These are phyloP conservation scores for Penicillium sp. DNA, from an alignment of 2,329 filamentous ascomycete species.

Conservation along the genomic window DNA sequence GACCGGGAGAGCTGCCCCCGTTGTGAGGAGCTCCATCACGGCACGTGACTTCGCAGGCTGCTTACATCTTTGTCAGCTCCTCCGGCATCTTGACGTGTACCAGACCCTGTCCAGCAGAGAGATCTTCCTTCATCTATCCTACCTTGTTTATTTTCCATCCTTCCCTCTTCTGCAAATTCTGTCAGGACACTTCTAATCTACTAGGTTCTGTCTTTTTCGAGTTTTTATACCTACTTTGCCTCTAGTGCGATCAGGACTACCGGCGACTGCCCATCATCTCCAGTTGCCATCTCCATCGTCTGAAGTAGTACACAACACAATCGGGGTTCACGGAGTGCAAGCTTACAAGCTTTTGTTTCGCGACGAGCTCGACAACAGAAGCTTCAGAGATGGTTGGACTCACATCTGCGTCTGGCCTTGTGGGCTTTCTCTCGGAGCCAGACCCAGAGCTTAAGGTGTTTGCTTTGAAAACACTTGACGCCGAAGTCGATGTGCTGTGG, in stretches of 20 bases:
- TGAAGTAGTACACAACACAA: neutral
- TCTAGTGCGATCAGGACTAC: slow-evolving; percentile 5
- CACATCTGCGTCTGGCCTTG: slow-evolving; percentile 87
- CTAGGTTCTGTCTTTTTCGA: neutral
- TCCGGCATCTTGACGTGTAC: slow-evolving; percentile 29
- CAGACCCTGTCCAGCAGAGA: slow-evolving; percentile 18
- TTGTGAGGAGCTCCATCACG: neutral
- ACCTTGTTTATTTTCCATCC: slow-evolving; percentile 15
- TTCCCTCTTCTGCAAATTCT: neutral
- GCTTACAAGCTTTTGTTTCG: neutral
- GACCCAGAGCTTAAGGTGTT: slow-evolving; percentile 93
- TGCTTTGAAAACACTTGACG: slow-evolving; percentile 89
- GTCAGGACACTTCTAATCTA: neutral
- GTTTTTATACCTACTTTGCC: neutral
- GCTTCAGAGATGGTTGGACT: slow-evolving; percentile 72
- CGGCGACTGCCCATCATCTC: neutral
- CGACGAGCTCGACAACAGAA: slow-evolving; percentile 10
- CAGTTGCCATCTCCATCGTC: slow-evolving; percentile 3
- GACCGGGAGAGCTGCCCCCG: neutral
- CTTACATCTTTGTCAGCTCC: slow-evolving; percentile 22
- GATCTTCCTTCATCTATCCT: slow-evolving; percentile 19
- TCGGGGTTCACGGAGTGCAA: neutral
- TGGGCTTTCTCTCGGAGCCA: slow-evolving; percentile 92
- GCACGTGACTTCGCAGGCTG: slow-evolving; percentile 12
- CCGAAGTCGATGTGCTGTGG: slow-evolving; percentile 96